Conservation (phyloP, 2,329 filamentous ascomycete species). For the Eutypa lata region DNA sequence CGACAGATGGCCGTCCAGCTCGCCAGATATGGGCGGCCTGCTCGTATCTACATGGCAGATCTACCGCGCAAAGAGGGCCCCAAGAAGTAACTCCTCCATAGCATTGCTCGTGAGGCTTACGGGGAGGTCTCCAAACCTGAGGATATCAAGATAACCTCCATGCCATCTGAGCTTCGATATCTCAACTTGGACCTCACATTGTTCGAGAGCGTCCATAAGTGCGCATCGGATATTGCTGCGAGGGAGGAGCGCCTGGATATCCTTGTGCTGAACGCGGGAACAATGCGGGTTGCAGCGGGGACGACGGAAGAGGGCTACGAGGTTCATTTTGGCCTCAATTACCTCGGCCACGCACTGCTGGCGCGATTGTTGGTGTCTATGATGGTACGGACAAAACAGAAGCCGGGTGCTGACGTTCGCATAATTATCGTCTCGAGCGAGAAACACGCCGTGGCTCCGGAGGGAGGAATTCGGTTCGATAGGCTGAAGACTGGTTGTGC, state of each 20-base stretch:
- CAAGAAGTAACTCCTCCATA: constrained; percentile 3
- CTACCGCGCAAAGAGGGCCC: constrained; percentile 4
- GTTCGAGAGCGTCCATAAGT: constrained; percentile 3
- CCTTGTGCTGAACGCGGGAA: constrained; percentile 11
- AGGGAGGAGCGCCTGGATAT: constrained; percentile 7
- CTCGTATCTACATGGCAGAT: constrained; percentile 12
- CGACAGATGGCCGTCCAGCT: constrained; percentile 11
- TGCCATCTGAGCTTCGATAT: constrained; percentile 1
- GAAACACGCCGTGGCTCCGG: constrained; percentile 19
- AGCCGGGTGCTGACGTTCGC: constrained; percentile 13
- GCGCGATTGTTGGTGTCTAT: background rate
- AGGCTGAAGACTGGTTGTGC: constrained; percentile 22
- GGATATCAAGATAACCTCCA: too few species aligned
- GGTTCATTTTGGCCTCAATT: constrained; percentile 12
- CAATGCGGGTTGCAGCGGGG: constrained; percentile 1
- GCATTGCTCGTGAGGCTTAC: constrained; percentile 5
- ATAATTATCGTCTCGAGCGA: constrained; percentile 22
- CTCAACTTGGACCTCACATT: constrained; percentile 8
- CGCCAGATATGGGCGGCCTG: constrained; percentile 8
- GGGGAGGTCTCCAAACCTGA: background rate
- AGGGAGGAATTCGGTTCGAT: constrained; percentile 29
- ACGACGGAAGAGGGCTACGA: constrained; percentile 10
- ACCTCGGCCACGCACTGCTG: constrained; percentile 12
- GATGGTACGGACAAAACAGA: background rate
- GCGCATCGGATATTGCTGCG: constrained; percentile 4